A percentile compares a stretch with the other conserved stretches of the same genome.
Evolutionary conservation across 352 stramenopile genomes (phyloP).

Genomic region (Phytophthora aleatoria): DNA sequence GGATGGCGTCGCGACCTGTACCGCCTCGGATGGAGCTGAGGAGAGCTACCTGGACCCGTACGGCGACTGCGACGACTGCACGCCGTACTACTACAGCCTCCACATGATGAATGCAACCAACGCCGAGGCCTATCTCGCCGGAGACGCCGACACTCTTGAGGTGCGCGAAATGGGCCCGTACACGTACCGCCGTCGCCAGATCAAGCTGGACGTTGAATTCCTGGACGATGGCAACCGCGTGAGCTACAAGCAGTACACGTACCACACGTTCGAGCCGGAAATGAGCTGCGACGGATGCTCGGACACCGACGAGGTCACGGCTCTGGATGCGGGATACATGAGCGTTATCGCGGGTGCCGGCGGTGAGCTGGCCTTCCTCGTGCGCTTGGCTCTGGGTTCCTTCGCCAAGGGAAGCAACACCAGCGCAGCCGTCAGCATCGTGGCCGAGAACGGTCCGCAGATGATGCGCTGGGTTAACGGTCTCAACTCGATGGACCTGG

Average conservation of each 20-base stretch:
- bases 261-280: constrained; percentile 58
- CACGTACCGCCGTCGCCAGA: constrained; percentile 62
- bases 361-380: constrained; percentile 63
- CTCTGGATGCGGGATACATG: constrained; percentile 67
- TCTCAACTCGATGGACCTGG: constrained; percentile 60
- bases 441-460: constrained; percentile 50
- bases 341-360: constrained; percentile 70
- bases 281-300: constrained; percentile 57
- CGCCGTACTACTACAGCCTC: constrained; percentile 60
- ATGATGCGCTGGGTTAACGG: constrained; percentile 77
- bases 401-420: constrained; percentile 45
- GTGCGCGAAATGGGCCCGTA: constrained; percentile 69
- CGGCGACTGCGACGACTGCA: constrained; percentile 66
- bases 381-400: constrained; percentile 50
- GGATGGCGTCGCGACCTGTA: constrained; percentile 48
- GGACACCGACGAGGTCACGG: constrained; percentile 53
- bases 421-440: constrained; percentile 29
- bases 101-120: constrained; percentile 54
- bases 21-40: constrained; percentile 38
- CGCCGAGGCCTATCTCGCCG: constrained; percentile 49
- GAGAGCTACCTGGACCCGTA: constrained; percentile 54
- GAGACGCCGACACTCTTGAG: constrained; percentile 53
- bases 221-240: constrained; percentile 47
- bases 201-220: constrained; percentile 62
- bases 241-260: constrained; percentile 72